Conservation (phyloP, 2,329 filamentous ascomycete species). For the Atkinsonella hypoxylon region DNA sequence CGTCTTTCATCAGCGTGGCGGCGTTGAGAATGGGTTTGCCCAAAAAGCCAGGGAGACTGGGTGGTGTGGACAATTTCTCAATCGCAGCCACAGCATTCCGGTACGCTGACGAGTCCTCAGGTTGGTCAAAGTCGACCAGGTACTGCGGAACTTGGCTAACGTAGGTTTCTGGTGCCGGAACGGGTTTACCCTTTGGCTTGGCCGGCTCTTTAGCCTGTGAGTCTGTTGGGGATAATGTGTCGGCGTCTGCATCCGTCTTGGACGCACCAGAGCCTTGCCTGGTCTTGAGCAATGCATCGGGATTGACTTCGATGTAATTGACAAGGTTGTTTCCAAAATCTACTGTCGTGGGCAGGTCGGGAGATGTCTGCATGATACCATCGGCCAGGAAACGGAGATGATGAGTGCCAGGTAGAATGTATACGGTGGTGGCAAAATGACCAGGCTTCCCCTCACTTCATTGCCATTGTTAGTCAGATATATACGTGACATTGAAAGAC, state of each 20-base stretch:
- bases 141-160: slow-evolving; percentile 70
- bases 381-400: slow-evolving; percentile 96
- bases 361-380: slow-evolving; percentile 81
- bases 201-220: slow-evolving; percentile 27
- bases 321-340: slow-evolving; percentile 97
- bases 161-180: slow-evolving; percentile 48
- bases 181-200: slow-evolving; percentile 41
- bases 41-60: slow-evolving; percentile 77
- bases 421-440: slow-evolving; percentile 64
- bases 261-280: slow-evolving; percentile 13
- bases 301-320: slow-evolving; percentile 91
- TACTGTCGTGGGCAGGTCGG: slow-evolving; percentile 81
- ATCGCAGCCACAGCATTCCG: slow-evolving; percentile 64
- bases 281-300: slow-evolving; percentile 42
- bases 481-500: background rate
- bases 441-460: slow-evolving; percentile 43
- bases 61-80: slow-evolving; percentile 70
- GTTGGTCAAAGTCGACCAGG: slow-evolving; percentile 73
- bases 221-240: slow-evolving; percentile 1
- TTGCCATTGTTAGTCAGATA: background rate
- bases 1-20: slow-evolving; percentile 85
- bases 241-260: slow-evolving; percentile 6
- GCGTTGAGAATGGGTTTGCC: slow-evolving; percentile 92
- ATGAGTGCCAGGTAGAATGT: slow-evolving; percentile 84
- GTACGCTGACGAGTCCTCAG: slow-evolving; percentile 66